Conservation (phyloP, 257 asterid species). For the Solanum clarkiae region DNA sequence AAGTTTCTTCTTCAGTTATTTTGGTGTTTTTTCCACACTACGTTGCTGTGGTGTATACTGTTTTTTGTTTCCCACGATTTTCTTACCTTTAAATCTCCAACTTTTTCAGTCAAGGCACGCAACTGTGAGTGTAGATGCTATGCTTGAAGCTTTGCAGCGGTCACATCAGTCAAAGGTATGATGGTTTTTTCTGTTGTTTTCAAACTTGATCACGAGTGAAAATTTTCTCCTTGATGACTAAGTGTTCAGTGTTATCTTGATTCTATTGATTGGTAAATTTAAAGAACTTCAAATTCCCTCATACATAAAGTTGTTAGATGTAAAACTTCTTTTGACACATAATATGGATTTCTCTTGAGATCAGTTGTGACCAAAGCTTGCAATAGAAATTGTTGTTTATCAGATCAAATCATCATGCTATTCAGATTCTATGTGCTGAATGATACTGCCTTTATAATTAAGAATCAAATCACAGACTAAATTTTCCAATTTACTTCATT, state of each 20-base stretch:
- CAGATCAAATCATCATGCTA: neutral
- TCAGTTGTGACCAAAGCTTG: neutral
- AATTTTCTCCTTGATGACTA: neutral
- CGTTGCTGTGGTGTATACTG: neutral
- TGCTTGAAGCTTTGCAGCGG: slow-evolving; percentile 72
- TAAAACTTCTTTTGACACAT: neutral
- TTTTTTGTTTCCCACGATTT: neutral
- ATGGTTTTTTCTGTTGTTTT: neutral
- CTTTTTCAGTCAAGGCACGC: slow-evolving; percentile 70
- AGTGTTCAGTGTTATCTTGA: neutral
- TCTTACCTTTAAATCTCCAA: neutral
- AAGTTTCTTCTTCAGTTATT: neutral
- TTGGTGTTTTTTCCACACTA: neutral
- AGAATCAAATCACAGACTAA: neutral
- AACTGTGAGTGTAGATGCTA: slow-evolving; percentile 71
- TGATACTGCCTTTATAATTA: neutral
- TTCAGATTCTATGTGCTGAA: neutral
- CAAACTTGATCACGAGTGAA: neutral
- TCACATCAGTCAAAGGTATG: slow-evolving; percentile 48
- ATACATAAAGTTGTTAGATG: neutral
- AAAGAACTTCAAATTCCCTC: neutral
- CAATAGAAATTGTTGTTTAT: neutral
- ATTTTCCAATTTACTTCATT: neutral
- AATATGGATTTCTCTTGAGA: neutral
- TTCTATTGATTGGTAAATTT: neutral